These are phyloP conservation scores for Clavispora asparagi DNA, from an alignment of 805 yeast genomes.

Conservation along the genomic window DNA sequence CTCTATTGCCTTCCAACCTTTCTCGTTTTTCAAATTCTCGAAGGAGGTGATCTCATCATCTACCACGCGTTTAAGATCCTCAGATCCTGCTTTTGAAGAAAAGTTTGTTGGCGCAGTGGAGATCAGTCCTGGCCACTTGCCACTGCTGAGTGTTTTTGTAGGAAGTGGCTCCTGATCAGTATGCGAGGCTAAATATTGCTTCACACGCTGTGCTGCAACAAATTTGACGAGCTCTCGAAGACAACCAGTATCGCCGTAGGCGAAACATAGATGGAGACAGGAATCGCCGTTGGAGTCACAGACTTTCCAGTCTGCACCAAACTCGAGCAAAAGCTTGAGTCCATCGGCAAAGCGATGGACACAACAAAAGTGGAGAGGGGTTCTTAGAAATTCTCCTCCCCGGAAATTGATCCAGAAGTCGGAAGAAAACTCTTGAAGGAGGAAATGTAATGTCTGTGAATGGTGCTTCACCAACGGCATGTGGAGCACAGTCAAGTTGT, in stretches of 20 bases:
- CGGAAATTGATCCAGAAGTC: constrained; percentile 51
- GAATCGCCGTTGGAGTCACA: constrained; percentile 32
- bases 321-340: constrained; percentile 56
- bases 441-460: constrained; percentile 66
- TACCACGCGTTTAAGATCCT: not conserved
- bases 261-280: constrained; percentile 42
- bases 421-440: constrained; percentile 48
- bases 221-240: constrained; percentile 20
- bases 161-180: constrained; percentile 42
- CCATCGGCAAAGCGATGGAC: constrained; percentile 57
- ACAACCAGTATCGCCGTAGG: constrained; percentile 58
- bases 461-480: constrained; percentile 54
- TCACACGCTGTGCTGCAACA: constrained; percentile 1
- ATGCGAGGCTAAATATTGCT: constrained; percentile 19
- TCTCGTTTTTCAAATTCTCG: constrained; percentile 37
- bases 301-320: constrained; percentile 52
- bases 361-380: constrained; percentile 70
- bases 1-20: constrained; percentile 48
- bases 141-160: no score
- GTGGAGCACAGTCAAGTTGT: constrained; percentile 64
- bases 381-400: constrained; percentile 40
- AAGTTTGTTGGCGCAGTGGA: not conserved
- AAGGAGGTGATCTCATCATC: constrained; percentile 18
- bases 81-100: not conserved
- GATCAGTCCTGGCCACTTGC: not conserved